phyloP scores from a whole-genome alignment of 208 protist species.

The Herpetomonas tarakana region DNA sequence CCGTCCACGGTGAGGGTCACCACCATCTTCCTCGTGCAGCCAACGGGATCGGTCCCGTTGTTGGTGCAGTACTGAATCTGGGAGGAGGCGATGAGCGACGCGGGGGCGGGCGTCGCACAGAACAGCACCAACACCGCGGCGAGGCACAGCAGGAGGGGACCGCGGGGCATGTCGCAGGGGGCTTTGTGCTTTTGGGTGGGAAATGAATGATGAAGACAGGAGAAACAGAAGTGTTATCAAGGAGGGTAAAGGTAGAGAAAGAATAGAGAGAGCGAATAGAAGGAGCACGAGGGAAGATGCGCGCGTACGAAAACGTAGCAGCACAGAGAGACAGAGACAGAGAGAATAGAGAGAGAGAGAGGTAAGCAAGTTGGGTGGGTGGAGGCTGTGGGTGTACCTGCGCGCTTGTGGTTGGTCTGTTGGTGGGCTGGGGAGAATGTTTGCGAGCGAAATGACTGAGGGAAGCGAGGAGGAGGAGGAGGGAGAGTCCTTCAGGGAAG shows the following conservation, averaged over 20 bases:
- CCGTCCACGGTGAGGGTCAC: constrained; percentile 69
- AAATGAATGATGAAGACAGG: constrained; percentile 8
- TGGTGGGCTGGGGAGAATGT: no score
- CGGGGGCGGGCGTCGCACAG: constrained; percentile 12
- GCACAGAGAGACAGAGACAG: background rate
- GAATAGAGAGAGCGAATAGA: background rate
- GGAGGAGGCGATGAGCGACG: constrained; percentile 52
- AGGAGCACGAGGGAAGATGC: no score
- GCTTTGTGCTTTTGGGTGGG: background rate
- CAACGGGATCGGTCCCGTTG: constrained; percentile 28
- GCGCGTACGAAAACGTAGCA: constrained; percentile 2
- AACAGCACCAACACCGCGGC: no score
- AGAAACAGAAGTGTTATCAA: constrained; percentile 10
- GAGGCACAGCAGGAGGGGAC: no score
- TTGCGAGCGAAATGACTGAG: no score
- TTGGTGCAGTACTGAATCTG: constrained; percentile 72
- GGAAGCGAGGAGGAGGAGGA: background rate
- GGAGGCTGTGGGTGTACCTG: no score
- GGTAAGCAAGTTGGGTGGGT: background rate
- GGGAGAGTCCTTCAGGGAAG: background rate
- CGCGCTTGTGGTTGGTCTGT: no score
- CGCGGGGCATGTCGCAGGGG: background rate
- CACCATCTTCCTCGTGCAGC: constrained; percentile 78
- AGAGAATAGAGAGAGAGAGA: background rate
- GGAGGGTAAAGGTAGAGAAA: constrained; percentile 8